Percentiles rank a stretch among this genome's conserved stretches.
Conservation (phyloP, 805 yeast species). For the Brettanomyces naardenensis region DNA sequence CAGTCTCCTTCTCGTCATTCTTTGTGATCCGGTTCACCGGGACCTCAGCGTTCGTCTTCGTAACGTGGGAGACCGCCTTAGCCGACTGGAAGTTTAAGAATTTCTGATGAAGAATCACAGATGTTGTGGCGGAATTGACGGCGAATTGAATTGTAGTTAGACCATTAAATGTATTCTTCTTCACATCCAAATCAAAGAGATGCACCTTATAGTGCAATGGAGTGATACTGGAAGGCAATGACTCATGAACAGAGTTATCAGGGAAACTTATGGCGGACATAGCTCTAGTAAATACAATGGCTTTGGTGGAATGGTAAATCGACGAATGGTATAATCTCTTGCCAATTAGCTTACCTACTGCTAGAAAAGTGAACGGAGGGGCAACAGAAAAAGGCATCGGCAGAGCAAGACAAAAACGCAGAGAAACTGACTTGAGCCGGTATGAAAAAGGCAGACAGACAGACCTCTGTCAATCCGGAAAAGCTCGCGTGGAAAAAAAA, state of each 20-base stretch:
- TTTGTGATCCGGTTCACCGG: conserved; percentile 11
- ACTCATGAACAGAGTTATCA: conserved; percentile 40
- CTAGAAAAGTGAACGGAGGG: too few species aligned
- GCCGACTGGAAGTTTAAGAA: conserved; percentile 28
- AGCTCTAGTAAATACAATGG: too few species aligned
- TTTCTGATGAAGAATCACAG: conserved; percentile 41
- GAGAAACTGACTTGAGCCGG: too few species aligned
- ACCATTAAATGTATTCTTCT: conserved; percentile 39
- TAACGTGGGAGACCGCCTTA: conserved; percentile 12
- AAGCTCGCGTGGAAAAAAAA: too few species aligned
- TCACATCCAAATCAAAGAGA: conserved; percentile 48
- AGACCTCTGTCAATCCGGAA: too few species aligned
- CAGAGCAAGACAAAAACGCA: too few species aligned
- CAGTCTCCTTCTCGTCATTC: conserved; percentile 47
- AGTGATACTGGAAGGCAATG: conserved; percentile 38
- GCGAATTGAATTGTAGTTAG: conserved; percentile 38
- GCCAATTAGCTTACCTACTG: too few species aligned
- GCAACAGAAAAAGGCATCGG: too few species aligned
- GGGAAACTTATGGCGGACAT: conserved; percentile 9
- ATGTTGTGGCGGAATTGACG: conserved; percentile 33
- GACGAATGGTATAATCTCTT: too few species aligned
- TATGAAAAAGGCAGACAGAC: too few species aligned
- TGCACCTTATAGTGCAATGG: conserved; percentile 72
- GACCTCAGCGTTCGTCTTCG: conserved; percentile 22
- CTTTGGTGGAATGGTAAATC: too few species aligned